Conservation (phyloP, 2,329 filamentous ascomycete species). For the Ophiocordyceps polyrhachis-furcata region DNA sequence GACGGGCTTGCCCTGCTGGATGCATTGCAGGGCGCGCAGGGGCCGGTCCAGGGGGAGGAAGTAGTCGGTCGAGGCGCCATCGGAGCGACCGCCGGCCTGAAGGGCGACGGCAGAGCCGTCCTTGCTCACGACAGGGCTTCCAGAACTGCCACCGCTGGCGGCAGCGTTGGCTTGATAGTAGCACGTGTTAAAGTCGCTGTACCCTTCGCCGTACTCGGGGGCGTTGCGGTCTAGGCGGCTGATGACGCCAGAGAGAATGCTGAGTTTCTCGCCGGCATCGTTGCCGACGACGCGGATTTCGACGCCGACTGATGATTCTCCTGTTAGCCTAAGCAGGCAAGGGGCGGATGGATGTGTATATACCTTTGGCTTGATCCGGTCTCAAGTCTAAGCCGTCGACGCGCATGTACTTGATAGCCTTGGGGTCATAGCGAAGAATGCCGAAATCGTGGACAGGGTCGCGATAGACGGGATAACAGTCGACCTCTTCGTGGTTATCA, state of each 20-base stretch:
- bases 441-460: conserved; percentile 98
- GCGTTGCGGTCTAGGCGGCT: conserved; percentile 91
- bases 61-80: conserved; percentile 94
- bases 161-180: conserved; percentile 98
- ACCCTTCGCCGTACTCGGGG: conserved; percentile 92
- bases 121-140: conserved; percentile 91
- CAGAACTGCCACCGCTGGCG: conserved; percentile 93
- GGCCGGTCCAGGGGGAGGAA: conserved; percentile 89
- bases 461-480: conserved; percentile 90
- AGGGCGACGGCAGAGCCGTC: conserved; percentile 82
- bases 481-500: conserved; percentile 94
- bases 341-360: conserved; percentile 10
- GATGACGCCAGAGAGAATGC: conserved; percentile 93
- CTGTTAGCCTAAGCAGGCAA: conserved; percentile 1
- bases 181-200: conserved; percentile 89
- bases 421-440: conserved; percentile 88
- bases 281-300: conserved; percentile 97
- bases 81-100: conserved; percentile 82
- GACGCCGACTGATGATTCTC: conserved; percentile 45
- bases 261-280: conserved; percentile 94
- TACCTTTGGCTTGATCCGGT: conserved; percentile 63
- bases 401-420: conserved; percentile 93
- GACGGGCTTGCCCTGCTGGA: conserved; percentile 57
- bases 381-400: conserved; percentile 62
- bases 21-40: conserved; percentile 66